phyloP scores from a whole-genome alignment of 1,284 basidiomycete species.

The Sanguinoderma infundibulare region DNA sequence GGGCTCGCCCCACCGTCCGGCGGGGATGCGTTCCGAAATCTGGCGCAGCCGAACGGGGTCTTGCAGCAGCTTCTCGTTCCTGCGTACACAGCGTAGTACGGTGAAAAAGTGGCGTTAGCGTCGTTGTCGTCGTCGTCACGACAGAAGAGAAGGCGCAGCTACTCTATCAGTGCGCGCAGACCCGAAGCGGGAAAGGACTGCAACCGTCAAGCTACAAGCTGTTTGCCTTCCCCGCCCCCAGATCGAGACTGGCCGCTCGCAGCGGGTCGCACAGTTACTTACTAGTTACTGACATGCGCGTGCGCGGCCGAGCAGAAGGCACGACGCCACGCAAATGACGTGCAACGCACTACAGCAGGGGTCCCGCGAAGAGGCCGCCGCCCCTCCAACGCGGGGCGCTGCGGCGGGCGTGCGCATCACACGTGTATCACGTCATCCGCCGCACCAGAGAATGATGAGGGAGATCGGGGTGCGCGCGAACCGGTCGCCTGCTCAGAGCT shows the following conservation, averaged over 20 bases:
- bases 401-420: constrained; percentile 39
- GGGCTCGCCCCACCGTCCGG: constrained; percentile 88
- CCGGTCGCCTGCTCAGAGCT: background rate
- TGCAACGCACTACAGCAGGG: too few species aligned
- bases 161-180: background rate
- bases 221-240: too few species aligned
- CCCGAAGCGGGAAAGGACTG: too few species aligned
- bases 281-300: background rate
- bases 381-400: background rate
- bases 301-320: constrained; percentile 1
- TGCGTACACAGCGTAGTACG: constrained; percentile 30
- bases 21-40: constrained; percentile 93
- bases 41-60: constrained; percentile 81
- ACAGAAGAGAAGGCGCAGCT: background rate
- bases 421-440: constrained; percentile 20
- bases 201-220: background rate
- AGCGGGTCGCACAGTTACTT: background rate
- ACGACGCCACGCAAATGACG: background rate
- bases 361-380: too few species aligned
- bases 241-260: background rate
- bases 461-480: background rate
- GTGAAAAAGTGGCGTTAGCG: background rate
- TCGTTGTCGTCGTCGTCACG: background rate
- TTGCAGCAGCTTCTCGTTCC: constrained; percentile 80
- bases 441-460: background rate